Conservation (phyloP, 345 rosid species). For the Populus alba region DNA sequence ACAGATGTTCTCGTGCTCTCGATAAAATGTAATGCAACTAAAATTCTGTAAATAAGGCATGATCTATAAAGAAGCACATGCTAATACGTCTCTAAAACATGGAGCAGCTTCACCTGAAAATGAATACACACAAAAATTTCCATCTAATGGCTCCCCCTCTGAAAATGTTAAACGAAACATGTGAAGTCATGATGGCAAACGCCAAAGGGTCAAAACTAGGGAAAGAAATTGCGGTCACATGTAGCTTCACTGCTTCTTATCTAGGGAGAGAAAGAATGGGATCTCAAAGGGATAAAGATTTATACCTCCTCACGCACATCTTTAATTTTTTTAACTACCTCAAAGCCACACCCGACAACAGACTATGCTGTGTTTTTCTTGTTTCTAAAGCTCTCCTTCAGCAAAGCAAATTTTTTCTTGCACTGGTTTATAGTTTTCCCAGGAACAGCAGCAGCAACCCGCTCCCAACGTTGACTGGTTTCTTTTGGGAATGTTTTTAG, state of each 20-base stretch:
- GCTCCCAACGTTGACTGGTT: conserved; percentile 88
- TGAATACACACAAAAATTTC: conserved; percentile 6
- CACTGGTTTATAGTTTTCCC: conserved; percentile 88
- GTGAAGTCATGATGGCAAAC: background rate
- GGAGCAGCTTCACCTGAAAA: background rate
- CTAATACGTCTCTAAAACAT: background rate
- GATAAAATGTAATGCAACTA: background rate
- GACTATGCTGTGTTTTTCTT: conserved; percentile 53
- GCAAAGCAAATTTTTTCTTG: conserved; percentile 80
- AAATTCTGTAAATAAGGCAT: background rate
- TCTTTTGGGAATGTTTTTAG: conserved; percentile 96
- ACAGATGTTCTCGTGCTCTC: background rate
- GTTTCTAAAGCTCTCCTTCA: conserved; percentile 83
- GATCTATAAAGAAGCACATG: background rate
- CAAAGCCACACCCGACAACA: background rate
- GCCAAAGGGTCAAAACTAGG: background rate
- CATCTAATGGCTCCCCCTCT: background rate
- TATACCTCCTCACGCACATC: background rate
- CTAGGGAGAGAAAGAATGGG: background rate
- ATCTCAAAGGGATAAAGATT: background rate
- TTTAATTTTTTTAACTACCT: background rate
- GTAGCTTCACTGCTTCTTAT: background rate
- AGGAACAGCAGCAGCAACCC: conserved; percentile 96
- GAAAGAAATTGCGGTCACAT: background rate
- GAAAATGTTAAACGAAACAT: background rate